Evolutionary conservation across 78 protist species (phyloP).

Genomic region (Dictyostelium capitatum): DNA sequence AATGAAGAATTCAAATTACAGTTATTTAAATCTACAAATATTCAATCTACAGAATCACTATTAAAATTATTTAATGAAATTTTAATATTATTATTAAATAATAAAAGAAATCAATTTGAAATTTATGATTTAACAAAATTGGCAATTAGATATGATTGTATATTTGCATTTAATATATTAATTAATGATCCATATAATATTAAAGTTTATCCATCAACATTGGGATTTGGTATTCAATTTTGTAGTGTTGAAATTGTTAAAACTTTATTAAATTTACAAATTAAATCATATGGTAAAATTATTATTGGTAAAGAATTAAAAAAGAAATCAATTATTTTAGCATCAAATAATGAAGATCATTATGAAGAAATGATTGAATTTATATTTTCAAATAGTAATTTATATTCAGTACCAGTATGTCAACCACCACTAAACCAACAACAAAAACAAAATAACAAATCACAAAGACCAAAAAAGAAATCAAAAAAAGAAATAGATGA

Average conservation of each 20-base stretch:
- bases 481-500: neutral
- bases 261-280: too few relatives aligned
- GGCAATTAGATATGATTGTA: neutral
- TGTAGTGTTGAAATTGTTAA: neutral
- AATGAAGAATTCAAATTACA: too few relatives aligned
- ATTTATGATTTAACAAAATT: neutral
- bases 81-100: neutral
- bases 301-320: too few relatives aligned
- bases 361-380: neutral
- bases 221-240: neutral
- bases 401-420: too few relatives aligned
- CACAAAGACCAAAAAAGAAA: neutral
- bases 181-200: neutral
- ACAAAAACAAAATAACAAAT: too few relatives aligned
- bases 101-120: slow-evolving; percentile 6
- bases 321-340: neutral
- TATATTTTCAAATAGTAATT: neutral
- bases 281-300: too few relatives aligned
- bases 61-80: neutral
- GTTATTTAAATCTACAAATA: too few relatives aligned
- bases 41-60: too few relatives aligned
- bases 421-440: too few relatives aligned
- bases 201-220: slow-evolving; percentile 14
- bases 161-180: neutral
- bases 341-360: neutral